These are phyloP conservation scores for Boletus smithii DNA, from an alignment of 1,284 basidiomycete genomes.

Conservation along the genomic window DNA sequence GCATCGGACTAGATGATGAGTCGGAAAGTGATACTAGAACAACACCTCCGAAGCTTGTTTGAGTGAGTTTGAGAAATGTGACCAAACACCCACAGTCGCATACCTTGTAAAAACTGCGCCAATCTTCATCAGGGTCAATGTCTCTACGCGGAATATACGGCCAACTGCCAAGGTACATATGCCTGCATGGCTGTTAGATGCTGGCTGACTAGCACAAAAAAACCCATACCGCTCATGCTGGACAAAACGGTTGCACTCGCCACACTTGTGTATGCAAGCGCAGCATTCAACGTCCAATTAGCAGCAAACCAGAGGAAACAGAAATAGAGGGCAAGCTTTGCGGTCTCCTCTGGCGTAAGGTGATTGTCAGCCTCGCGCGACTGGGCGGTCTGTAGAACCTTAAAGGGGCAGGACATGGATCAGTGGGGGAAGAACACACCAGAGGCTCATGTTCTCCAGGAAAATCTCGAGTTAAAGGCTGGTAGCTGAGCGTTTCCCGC, in stretches of 20 bases:
- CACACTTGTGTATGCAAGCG: conserved; percentile 83
- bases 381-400: conserved; percentile 12
- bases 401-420: background rate
- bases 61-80: conserved; percentile 5
- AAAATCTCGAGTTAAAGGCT: conserved; percentile 21
- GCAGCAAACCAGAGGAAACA: conserved; percentile 88
- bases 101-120: conserved; percentile 82
- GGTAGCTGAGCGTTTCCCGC: conserved; percentile 23
- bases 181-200: conserved; percentile 47
- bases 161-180: conserved; percentile 94
- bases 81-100: conserved; percentile 16
- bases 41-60: conserved; percentile 77
- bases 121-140: conserved; percentile 71
- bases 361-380: conserved; percentile 31
- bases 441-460: conserved; percentile 11
- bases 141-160: conserved; percentile 80
- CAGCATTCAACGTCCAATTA: conserved; percentile 85
- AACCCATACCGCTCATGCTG: conserved; percentile 75
- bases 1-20: conserved; percentile 34
- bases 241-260: conserved; percentile 88
- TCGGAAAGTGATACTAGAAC: conserved; percentile 84
- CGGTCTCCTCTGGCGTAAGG: conserved; percentile 71
- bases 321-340: conserved; percentile 72
- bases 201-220: background rate
- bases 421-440: conserved; percentile 14